Evolutionary conservation across 768 basidiomycete species (phyloP), one percentile per base, ranked within the genome.

Genomic region (Leccinum longicurvipes): DNA sequence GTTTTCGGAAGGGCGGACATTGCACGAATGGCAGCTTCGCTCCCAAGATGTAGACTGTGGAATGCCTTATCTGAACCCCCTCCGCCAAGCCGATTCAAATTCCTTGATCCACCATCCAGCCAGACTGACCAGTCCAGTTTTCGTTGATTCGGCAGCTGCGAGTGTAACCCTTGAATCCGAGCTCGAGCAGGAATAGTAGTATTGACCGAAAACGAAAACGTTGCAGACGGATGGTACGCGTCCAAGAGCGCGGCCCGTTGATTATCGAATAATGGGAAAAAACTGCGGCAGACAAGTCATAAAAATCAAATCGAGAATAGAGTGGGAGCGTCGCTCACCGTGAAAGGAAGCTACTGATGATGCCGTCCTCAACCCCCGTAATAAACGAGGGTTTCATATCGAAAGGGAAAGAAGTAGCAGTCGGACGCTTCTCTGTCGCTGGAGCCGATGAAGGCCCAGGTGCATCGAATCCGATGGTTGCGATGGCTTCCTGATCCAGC

Each of bases 181-280:
- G 91, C 89, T 15, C 94, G 87, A 7, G 79, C 69, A 4, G 91
- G 91, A 58, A 95, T 89, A 6, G 82, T 68, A 1, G 94, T 95
- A 68, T 94, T 95, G 63, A 84, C 83, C 19, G 87, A 89, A 68
- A 87, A 89, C 1, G 94, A 97, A 69, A 98, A 94, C 8, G 93
- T 95, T n/a, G 95, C 90, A 11, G 81, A 74, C 1, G 89, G 84
- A 56, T 90, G 83, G 68, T 98, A 99, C 19, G 81, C 91, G 46
- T 86, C 77, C 15, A 82, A 65, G 6, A 98, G 79, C 0, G 77
- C 73, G 0, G 79, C 72, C 17, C 96, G 85, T 60, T 90, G 83
- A 19, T 74, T 79, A 69, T 99, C 97, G 70, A 91, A 95, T 2
- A 84, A 69, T 9, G 86, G 82, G 74, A 98, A 94, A 73, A 88